These are phyloP conservation scores for Cytospora paraplurivora DNA, from an alignment of 2,329 filamentous ascomycete species.

Conservation along the genomic window DNA sequence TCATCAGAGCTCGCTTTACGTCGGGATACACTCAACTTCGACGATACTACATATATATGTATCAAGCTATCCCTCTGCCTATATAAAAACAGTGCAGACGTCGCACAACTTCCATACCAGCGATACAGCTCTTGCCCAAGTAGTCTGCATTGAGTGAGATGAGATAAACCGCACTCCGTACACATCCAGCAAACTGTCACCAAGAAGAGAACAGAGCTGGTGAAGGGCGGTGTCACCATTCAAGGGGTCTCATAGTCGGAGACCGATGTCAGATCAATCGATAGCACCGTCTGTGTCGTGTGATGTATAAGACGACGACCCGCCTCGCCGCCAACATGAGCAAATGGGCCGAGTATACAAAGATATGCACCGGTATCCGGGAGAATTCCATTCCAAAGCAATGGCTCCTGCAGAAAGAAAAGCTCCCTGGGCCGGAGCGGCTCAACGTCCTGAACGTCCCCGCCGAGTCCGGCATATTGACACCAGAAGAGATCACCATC, in stretches of 20 bases:
- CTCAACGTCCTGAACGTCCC: constrained; percentile 34
- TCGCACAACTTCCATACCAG: too few species aligned
- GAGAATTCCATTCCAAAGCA: constrained; percentile 39
- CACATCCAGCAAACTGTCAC: too few species aligned
- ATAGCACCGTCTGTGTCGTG: background rate
- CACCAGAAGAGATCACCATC: constrained; percentile 41
- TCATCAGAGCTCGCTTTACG: background rate
- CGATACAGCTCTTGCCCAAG: too few species aligned
- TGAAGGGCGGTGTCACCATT: background rate
- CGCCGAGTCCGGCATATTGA: constrained; percentile 37
- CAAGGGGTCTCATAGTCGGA: background rate
- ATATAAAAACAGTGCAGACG: too few species aligned
- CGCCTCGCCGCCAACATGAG: constrained; percentile 12
- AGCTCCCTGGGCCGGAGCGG: constrained; percentile 32
- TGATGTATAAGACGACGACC: background rate
- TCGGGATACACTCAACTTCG: too few species aligned
- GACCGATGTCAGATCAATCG: background rate
- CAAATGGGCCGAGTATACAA: constrained; percentile 38
- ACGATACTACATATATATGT: too few species aligned
- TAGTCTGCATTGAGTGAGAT: too few species aligned
- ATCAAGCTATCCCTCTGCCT: too few species aligned
- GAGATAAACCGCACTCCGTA: too few species aligned
- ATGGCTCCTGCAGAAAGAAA: constrained; percentile 40
- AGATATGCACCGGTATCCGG: constrained; percentile 39
- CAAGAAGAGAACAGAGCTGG: background rate